Percentiles rank a stretch among this genome's conserved stretches.
phyloP scores from a whole-genome alignment of 2,329 filamentous ascomycete species.

The Sporothrix dimorphospora region DNA sequence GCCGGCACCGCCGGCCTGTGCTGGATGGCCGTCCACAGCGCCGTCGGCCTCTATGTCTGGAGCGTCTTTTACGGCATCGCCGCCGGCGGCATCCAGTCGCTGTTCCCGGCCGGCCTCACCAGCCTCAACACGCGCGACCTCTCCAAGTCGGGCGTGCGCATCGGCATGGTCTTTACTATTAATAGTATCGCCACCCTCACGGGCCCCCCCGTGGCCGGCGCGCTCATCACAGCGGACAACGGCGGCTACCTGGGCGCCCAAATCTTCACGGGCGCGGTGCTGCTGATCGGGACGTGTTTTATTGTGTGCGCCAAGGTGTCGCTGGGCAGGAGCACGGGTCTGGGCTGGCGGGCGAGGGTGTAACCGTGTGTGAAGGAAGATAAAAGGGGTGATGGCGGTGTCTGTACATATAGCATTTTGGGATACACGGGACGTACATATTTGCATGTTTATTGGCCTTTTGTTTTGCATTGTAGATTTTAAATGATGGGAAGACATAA shows the following conservation, averaged over 20 bases:
- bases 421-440: no score
- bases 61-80: conserved; percentile 65
- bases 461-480: conserved; percentile 2
- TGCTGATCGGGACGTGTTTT: conserved; percentile 49
- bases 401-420: no score
- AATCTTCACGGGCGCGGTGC: conserved; percentile 49
- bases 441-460: neutral
- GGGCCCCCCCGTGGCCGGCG: conserved; percentile 56
- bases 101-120: conserved; percentile 66
- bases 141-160: conserved; percentile 55
- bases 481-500: neutral
- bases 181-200: conserved; percentile 57
- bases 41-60: conserved; percentile 63
- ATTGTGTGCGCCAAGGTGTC: conserved; percentile 46
- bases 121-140: conserved; percentile 55
- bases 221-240: conserved; percentile 48
- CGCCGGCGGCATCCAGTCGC: conserved; percentile 64
- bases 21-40: conserved; percentile 61
- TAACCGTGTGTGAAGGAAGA: conserved; percentile 26
- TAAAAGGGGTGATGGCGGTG: neutral
- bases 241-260: conserved; percentile 54
- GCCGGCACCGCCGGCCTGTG: conserved; percentile 52
- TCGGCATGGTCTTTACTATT: conserved; percentile 63
- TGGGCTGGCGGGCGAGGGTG: conserved; percentile 48
- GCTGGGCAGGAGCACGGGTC: conserved; percentile 44